Percentiles rank a stretch among this genome's conserved stretches.
These are phyloP conservation scores for Neonectria magnoliae DNA, from an alignment of 2,329 filamentous ascomycete genomes.

Conservation along the genomic window DNA sequence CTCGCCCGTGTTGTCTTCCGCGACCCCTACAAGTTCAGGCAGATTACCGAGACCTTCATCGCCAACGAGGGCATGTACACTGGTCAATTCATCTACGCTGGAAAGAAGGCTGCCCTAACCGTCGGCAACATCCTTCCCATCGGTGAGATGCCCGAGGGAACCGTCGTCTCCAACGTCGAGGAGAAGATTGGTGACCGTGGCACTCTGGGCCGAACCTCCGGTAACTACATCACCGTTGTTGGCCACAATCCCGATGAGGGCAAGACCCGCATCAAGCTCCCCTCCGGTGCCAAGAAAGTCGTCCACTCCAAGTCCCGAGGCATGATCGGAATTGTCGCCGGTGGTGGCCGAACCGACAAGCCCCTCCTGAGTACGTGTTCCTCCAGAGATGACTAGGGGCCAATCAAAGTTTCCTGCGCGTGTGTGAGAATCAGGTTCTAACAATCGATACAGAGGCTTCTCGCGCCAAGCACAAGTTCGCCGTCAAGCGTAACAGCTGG, in stretches of 20 bases:
- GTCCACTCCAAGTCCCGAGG: slow-evolving; percentile 90
- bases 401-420: background rate
- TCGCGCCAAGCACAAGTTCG: slow-evolving; percentile 99
- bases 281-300: slow-evolving; percentile 99
- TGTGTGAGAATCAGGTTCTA: slow-evolving; percentile 48
- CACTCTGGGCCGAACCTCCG: slow-evolving; percentile 93
- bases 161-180: slow-evolving; percentile 98
- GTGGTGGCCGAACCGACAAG: slow-evolving; percentile 99
- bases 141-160: slow-evolving; percentile 96
- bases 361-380: slow-evolving; percentile 83
- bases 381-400: background rate
- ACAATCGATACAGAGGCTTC: slow-evolving; percentile 81
- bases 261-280: slow-evolving; percentile 99
- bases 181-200: slow-evolving; percentile 98
- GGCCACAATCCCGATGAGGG: slow-evolving; percentile 99
- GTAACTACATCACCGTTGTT: slow-evolving; percentile 98
- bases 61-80: slow-evolving; percentile 99
- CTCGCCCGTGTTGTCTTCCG: slow-evolving; percentile 97
- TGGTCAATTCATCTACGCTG: slow-evolving; percentile 99
- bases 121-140: slow-evolving; percentile 98
- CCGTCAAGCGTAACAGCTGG: slow-evolving; percentile 99
- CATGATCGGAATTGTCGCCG: slow-evolving; percentile 99
- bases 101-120: slow-evolving; percentile 97
- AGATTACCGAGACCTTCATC: slow-evolving; percentile 98
- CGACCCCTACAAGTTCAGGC: slow-evolving; percentile 98